These are phyloP conservation scores for Trichophyton verrucosum DNA, from an alignment of 2,329 filamentous ascomycete genomes.

Conservation along the genomic window DNA sequence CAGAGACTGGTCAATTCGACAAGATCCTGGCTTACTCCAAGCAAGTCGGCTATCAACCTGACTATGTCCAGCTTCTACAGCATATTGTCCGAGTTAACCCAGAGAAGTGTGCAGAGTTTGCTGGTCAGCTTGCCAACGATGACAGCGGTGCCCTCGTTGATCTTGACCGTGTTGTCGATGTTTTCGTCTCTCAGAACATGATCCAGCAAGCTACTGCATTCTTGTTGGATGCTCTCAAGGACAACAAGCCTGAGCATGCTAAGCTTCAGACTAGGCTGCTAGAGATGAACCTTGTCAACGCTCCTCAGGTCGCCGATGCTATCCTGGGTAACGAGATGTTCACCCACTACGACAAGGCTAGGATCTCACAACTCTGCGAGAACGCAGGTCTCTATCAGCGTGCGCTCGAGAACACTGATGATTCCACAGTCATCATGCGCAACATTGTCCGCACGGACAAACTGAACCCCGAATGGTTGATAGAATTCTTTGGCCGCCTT, in stretches of 20 bases:
- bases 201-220: constrained; percentile 97
- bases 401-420: constrained; percentile 89
- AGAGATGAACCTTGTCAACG: constrained; percentile 96
- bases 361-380: constrained; percentile 84
- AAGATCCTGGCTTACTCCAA: constrained; percentile 88
- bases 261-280: constrained; percentile 86
- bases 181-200: constrained; percentile 97
- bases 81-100: constrained; percentile 85
- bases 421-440: constrained; percentile 79
- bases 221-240: constrained; percentile 85
- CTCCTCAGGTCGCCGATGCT: constrained; percentile 92
- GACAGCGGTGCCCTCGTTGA: constrained; percentile 80
- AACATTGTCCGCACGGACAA: constrained; percentile 72
- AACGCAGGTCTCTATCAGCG: constrained; percentile 76
- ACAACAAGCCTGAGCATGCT: constrained; percentile 87
- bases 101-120: constrained; percentile 91
- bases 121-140: constrained; percentile 78
- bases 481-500: constrained; percentile 83
- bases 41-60: constrained; percentile 78
- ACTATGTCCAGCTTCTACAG: constrained; percentile 83
- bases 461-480: constrained; percentile 80
- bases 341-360: constrained; percentile 83
- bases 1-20: constrained; percentile 92
- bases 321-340: constrained; percentile 99
- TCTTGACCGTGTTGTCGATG: constrained; percentile 86